A percentile compares a stretch with the other conserved stretches of the same genome.
Conservation (phyloP, 306 rosid genomes). For the Styphnolobium japonicum region DNA sequence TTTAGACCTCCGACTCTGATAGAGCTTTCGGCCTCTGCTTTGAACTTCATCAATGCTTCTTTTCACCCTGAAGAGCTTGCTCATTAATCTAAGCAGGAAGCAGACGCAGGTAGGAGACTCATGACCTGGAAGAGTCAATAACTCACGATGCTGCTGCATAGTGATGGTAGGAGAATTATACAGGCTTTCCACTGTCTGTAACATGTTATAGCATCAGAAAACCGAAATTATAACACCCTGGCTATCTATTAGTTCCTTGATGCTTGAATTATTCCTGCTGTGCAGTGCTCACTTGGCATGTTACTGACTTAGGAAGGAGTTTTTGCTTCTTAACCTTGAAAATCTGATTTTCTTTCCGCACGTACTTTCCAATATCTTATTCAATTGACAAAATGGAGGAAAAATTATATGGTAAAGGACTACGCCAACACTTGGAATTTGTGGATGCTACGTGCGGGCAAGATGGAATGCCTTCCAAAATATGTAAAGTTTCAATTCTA, state of each 20-base stretch:
- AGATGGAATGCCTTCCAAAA: constrained; percentile 3
- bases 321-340: constrained; percentile 7
- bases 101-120: constrained; percentile 44
- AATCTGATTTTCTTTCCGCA: neutral
- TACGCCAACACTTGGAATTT: neutral
- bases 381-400: neutral
- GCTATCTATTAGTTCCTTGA: constrained; percentile 3
- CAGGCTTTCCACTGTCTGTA: constrained; percentile 23
- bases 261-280: constrained; percentile 36
- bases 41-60: neutral
- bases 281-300: constrained; percentile 24
- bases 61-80: constrained; percentile 15
- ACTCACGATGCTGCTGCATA: constrained; percentile 32
- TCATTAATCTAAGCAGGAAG: constrained; percentile 27
- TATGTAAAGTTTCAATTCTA: constrained; percentile 1
- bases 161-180: constrained; percentile 21
- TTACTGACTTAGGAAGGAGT: neutral
- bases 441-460: neutral
- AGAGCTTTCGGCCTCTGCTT: constrained; percentile 10
- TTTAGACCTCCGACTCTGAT: constrained; percentile 77
- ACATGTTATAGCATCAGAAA: constrained; percentile 17
- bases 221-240: neutral
- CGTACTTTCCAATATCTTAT: neutral
- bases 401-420: neutral
- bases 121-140: constrained; percentile 17